These are phyloP conservation scores for Geotrichum cucujoidarum DNA, from an alignment of 1,139 yeast species.

Conservation along the genomic window DNA sequence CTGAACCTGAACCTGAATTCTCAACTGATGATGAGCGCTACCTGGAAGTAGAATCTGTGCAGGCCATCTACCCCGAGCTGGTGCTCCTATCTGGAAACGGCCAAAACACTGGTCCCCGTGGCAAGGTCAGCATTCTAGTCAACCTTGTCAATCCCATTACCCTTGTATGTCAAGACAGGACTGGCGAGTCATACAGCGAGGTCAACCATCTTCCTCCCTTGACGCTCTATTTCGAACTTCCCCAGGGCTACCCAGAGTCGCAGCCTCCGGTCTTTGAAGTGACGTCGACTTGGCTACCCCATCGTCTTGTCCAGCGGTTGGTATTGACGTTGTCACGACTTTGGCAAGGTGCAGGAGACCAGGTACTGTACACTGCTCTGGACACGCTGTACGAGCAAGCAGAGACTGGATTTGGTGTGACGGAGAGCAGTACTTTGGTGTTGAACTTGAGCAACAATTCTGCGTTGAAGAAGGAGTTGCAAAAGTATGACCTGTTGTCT, in stretches of 20 bases:
- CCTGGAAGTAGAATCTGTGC: slow-evolving; percentile 47
- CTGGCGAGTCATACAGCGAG: slow-evolving; percentile 4
- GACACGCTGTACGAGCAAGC: slow-evolving; percentile 42
- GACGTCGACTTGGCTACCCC: slow-evolving; percentile 26
- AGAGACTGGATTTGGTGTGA: slow-evolving; percentile 18
- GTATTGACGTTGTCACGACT: slow-evolving; percentile 21
- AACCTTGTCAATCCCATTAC: slow-evolving; percentile 22
- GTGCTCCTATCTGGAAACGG: slow-evolving; percentile 21
- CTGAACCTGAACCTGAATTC: too few relatives aligned
- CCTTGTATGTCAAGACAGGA: slow-evolving; percentile 17
- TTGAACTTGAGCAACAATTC: slow-evolving; percentile 19
- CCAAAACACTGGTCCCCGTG: slow-evolving; percentile 1
- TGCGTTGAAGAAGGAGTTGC: slow-evolving; percentile 21
- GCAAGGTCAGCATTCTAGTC: slow-evolving; percentile 18
- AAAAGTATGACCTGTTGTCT: slow-evolving; percentile 27
- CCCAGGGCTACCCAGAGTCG: slow-evolving; percentile 24
- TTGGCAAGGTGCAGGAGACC: slow-evolving; percentile 43
- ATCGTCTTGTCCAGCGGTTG: slow-evolving; percentile 30
- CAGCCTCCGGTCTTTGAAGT: slow-evolving; percentile 27
- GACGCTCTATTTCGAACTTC: slow-evolving; percentile 23
- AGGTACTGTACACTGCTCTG: slow-evolving; percentile 45
- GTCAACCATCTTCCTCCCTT: slow-evolving; percentile 27
- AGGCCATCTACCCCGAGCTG: slow-evolving; percentile 50
- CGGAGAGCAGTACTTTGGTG: background rate
- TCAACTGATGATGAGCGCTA: slow-evolving; percentile 18